Conservation (phyloP, 2,329 filamentous ascomycete genomes). For the Hypomyces rosellus region DNA sequence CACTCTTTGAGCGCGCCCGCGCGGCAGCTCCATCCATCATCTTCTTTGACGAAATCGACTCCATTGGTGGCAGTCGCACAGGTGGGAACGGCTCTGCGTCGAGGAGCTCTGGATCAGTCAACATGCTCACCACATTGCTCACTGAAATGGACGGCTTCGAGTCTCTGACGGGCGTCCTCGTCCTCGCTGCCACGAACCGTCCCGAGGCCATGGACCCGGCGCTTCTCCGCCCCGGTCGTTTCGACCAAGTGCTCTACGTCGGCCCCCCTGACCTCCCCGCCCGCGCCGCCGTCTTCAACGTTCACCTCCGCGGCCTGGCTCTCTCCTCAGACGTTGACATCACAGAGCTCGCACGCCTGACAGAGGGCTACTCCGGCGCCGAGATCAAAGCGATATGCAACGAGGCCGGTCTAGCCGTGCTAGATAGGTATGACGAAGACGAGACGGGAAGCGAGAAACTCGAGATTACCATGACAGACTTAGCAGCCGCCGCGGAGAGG, state of each 20-base stretch:
- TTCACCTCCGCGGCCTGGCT: constrained; percentile 56
- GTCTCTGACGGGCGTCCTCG: constrained; percentile 71
- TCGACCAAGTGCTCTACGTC: constrained; percentile 81
- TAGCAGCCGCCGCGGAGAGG: constrained; percentile 35
- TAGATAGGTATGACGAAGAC: constrained; percentile 29
- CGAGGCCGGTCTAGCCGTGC: constrained; percentile 37
- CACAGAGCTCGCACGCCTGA: constrained; percentile 52
- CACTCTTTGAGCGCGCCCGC: constrained; percentile 78
- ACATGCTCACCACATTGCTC: constrained; percentile 81
- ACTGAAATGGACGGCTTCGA: constrained; percentile 97
- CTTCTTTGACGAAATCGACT: constrained; percentile 95
- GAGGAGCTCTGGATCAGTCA: constrained; percentile 50
- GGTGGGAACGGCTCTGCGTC: constrained; percentile 36
- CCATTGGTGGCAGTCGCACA: constrained; percentile 56
- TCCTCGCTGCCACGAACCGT: constrained; percentile 87
- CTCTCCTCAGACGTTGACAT: constrained; percentile 60
- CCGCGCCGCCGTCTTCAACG: constrained; percentile 67
- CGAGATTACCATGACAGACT: constrained; percentile 36
- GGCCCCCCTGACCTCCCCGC: constrained; percentile 70
- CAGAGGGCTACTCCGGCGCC: constrained; percentile 78
- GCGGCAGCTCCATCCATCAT: constrained; percentile 87
- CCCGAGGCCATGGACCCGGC: constrained; percentile 82
- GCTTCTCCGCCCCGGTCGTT: constrained; percentile 75
- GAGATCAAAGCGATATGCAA: constrained; percentile 60
- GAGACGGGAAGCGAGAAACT: constrained; percentile 22